Evolutionary conservation across 2,329 filamentous ascomycete genomes (phyloP), one percentile per base, ranked within the genome.

Genomic region (Fusarium continuum): DNA sequence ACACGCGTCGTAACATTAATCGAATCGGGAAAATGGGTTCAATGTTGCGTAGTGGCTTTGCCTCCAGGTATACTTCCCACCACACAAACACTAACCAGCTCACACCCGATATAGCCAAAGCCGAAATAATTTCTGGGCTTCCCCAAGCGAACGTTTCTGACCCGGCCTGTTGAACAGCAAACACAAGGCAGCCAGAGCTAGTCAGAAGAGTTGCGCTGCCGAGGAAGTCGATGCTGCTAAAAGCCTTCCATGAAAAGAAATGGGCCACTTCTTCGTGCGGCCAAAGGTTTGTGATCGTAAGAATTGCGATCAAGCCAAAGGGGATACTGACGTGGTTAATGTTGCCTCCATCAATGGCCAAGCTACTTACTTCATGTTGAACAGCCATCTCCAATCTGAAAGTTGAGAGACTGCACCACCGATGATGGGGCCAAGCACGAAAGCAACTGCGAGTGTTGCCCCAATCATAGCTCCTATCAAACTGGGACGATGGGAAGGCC

Each of bases 381-480:
- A 88, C 32, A 88, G 78, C 77, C 84, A 86, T 45, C 82, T 78
- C 86, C 86, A 88, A 36, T 77, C 79, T 16, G 80, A 79, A 3
- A 78, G 73, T n/a, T 82, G 77, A 1, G 83, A 81, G 19, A 88
- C 82, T 4, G 80, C 75, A 3, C 85, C 86, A 5, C 85, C 86
- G 4, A 88, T 73, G 3, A 88, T 72, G 2, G 86, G 85, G 0
- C 86, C 86, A 1, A 88, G 75, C 4, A 88, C 79, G 62, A 86
- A 86, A 0, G 85, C 83, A 11, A 85, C 74, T 2, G 84, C 83
- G 6, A 87, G 78, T 3, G 84, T 86, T 28, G 82, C 77, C 7
- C 84, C 85, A 13, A 87, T 77, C 66, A 85, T 75, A 22, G 82
- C 82, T 3, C 85, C 83, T 35, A 87, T 81, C 14, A 86, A 69